Evolutionary conservation across 2,329 filamentous ascomycete species (phyloP).

Genomic region (Penicillium sp.): DNA sequence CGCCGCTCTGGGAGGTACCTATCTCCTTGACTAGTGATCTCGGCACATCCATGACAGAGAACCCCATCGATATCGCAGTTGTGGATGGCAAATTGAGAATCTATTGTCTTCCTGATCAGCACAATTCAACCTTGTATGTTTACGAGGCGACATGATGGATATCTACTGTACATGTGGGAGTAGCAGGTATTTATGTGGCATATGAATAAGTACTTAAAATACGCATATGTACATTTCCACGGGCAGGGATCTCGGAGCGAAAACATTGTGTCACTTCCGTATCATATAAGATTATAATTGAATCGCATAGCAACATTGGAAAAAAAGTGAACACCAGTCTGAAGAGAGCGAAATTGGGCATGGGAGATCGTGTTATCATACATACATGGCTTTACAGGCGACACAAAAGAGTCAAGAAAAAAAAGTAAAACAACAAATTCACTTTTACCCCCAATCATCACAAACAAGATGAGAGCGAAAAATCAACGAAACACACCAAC

Average conservation of each 20-base stretch:
- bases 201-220: too few relatives aligned
- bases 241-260: too few relatives aligned
- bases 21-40: conserved; percentile 43
- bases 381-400: not conserved
- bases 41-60: conserved; percentile 48
- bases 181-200: too few relatives aligned
- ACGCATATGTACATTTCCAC: not conserved
- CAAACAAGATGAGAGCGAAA: not conserved
- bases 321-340: not conserved
- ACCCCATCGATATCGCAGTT: conserved; percentile 50
- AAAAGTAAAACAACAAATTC: not conserved
- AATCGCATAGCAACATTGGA: not conserved
- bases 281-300: not conserved
- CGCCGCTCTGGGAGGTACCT: conserved; percentile 49
- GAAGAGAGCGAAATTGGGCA: not conserved
- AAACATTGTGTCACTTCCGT: not conserved
- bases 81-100: conserved; percentile 48
- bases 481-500: not conserved
- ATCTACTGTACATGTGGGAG: too few relatives aligned
- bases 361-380: conserved; percentile 1
- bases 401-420: not conserved
- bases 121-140: conserved; percentile 49
- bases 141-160: conserved; percentile 41
- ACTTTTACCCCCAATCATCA: not conserved
- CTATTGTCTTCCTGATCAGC: conserved; percentile 51